A percentile compares a stretch with the other conserved stretches of the same genome.
These are phyloP conservation scores for Aspergillus heteromorphus DNA, from an alignment of 495 filamentous ascomycete genomes.

Conservation along the genomic window DNA sequence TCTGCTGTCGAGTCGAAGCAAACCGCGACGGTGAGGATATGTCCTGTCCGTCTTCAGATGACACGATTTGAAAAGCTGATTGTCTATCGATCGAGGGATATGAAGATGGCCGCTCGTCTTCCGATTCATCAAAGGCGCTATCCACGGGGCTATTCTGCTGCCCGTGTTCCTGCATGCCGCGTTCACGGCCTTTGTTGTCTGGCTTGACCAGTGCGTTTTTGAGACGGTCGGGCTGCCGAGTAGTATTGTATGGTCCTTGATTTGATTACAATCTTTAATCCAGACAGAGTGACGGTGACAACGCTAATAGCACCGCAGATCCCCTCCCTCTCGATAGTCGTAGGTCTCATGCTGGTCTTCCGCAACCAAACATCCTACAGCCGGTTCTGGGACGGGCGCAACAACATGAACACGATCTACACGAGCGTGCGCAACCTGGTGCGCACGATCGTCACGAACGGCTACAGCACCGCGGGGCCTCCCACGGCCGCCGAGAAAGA, in stretches of 20 bases:
- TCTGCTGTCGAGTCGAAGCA: constrained; percentile 44
- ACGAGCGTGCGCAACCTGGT: constrained; percentile 60
- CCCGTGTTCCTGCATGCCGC: constrained; percentile 60
- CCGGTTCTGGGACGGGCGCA: constrained; percentile 66
- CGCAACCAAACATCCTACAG: constrained; percentile 68
- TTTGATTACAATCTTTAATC: no score
- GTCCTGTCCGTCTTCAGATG: background rate
- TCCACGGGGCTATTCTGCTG: constrained; percentile 59
- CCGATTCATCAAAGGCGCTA: constrained; percentile 70
- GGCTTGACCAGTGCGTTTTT: constrained; percentile 52
- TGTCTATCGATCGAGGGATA: no score
- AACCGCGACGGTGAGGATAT: constrained; percentile 53
- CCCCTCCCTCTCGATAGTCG: constrained; percentile 72
- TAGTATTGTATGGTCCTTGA: constrained; percentile 63
- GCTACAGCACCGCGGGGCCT: constrained; percentile 26
- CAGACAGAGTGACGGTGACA: background rate
- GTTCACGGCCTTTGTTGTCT: constrained; percentile 60
- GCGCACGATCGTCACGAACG: constrained; percentile 49
- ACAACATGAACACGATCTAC: constrained; percentile 51
- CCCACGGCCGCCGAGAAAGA: constrained; percentile 40
- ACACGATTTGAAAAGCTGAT: background rate
- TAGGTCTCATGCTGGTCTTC: constrained; percentile 78
- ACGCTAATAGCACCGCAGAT: constrained; percentile 37
- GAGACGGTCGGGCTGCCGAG: constrained; percentile 55
- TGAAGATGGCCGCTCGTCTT: constrained; percentile 63